Percentiles rank a stretch among this genome's conserved stretches.
These are phyloP conservation scores for Termitomyces sp. DNA, from an alignment of 1,284 basidiomycete species.

Conservation along the genomic window DNA sequence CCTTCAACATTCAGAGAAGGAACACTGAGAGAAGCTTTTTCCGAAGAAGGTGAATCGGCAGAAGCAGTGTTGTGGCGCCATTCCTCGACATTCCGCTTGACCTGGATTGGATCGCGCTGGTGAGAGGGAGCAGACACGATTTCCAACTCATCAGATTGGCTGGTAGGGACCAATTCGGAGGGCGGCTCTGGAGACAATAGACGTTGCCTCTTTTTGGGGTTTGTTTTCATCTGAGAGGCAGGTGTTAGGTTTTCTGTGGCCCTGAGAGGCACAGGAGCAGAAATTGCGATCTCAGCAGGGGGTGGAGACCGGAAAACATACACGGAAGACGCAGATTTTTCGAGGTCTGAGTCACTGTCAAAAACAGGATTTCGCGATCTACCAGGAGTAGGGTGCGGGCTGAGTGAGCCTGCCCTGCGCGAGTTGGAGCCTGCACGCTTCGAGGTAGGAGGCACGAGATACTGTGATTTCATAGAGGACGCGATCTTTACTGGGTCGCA, in stretches of 20 bases:
- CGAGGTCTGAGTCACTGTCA: conserved; percentile 30
- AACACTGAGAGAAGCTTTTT: conserved; percentile 6
- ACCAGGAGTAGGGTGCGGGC: conserved; percentile 6
- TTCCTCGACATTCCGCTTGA: conserved; percentile 34
- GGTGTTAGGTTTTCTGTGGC: conserved; percentile 22
- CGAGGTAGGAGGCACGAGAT: conserved; percentile 10
- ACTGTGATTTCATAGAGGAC: conserved; percentile 13
- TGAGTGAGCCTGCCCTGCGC: conserved; percentile 2
- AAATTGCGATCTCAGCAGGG: conserved; percentile 5
- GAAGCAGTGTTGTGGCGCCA: conserved; percentile 35
- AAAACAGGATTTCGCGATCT: conserved; percentile 28
- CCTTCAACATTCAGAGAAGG: conserved; percentile 1
- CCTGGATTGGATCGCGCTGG: conserved; percentile 22
- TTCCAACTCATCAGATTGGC: conserved; percentile 65
- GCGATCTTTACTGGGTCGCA: conserved; percentile 19
- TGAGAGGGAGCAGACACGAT: conserved; percentile 24
- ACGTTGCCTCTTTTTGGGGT: conserved; percentile 30
- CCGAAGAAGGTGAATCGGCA: conserved; percentile 9
- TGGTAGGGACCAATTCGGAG: conserved; percentile 51
- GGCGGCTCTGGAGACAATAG: conserved; percentile 26
- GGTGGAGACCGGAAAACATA: conserved; percentile 20
- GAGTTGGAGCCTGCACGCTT: conserved; percentile 18
- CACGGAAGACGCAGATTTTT: conserved; percentile 21
- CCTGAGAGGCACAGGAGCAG: conserved; percentile 15
- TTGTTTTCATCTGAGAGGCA: conserved; percentile 12